Conservation (phyloP, 768 basidiomycete species). For the Austroboletus eburneus region DNA sequence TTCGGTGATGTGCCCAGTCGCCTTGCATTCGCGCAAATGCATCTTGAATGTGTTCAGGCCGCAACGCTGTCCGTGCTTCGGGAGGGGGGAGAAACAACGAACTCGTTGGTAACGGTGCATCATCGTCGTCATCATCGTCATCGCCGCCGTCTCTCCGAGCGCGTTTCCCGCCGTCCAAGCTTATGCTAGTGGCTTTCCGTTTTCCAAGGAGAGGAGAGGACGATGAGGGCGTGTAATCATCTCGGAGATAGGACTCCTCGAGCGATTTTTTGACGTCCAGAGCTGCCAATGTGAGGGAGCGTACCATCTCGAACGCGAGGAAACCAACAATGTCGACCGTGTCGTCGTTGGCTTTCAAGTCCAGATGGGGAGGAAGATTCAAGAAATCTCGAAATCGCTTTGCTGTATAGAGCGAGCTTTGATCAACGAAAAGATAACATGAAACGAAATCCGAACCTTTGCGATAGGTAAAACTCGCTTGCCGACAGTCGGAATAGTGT, state of each 20-base stretch:
- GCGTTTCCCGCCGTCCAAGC: slow-evolving; percentile 42
- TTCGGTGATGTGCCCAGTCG: slow-evolving; percentile 75
- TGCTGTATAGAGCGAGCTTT: slow-evolving; percentile 39
- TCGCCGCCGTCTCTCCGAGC: slow-evolving; percentile 45
- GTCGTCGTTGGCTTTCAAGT: slow-evolving; percentile 89
- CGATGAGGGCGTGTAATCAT: slow-evolving; percentile 46
- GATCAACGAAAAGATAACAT: background rate
- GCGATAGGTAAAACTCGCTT: slow-evolving; percentile 94
- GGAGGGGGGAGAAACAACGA: slow-evolving; percentile 79
- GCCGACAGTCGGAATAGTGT: slow-evolving; percentile 94
- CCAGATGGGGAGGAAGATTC: slow-evolving; percentile 80
- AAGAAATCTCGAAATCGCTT: slow-evolving; percentile 95
- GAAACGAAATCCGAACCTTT: slow-evolving; percentile 57
- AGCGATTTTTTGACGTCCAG: slow-evolving; percentile 77
- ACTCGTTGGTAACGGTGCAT: slow-evolving; percentile 62
- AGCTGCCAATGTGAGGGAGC: slow-evolving; percentile 85
- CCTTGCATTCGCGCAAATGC: slow-evolving; percentile 89
- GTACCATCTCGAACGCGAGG: slow-evolving; percentile 95
- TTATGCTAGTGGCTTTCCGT: slow-evolving; percentile 53
- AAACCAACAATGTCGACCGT: slow-evolving; percentile 97
- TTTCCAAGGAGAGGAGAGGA: slow-evolving; percentile 64
- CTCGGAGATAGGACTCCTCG: slow-evolving; percentile 65
- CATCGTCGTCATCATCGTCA: slow-evolving; percentile 58
- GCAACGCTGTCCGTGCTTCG: slow-evolving; percentile 72
- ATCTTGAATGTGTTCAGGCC: slow-evolving; percentile 86